Conservation (phyloP, 768 basidiomycete genomes). For the Lentinus tigrinus region DNA sequence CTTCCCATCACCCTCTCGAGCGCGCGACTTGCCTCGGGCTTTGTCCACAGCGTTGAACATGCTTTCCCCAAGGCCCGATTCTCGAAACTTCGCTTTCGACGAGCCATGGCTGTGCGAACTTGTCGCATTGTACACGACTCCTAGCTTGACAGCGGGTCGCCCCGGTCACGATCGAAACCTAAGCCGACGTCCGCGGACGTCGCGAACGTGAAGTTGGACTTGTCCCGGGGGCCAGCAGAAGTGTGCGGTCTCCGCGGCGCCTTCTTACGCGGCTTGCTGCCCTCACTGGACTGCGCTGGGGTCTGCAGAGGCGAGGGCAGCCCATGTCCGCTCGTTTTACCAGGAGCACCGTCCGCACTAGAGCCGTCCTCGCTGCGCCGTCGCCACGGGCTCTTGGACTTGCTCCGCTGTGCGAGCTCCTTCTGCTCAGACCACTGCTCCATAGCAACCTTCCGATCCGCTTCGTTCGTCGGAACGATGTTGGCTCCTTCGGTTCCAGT, state of each 20-base stretch:
- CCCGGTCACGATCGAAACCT: constrained; percentile 2
- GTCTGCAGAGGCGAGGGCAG: constrained; percentile 17
- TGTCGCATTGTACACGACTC: constrained; percentile 8
- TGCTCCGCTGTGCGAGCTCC: constrained; percentile 17
- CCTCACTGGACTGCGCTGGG: constrained; percentile 12
- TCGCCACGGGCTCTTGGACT: constrained; percentile 23
- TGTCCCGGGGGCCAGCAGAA: constrained; percentile 69
- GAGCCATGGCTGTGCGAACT: constrained; percentile 9
- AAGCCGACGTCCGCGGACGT: constrained; percentile 8
- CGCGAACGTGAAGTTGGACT: constrained; percentile 32
- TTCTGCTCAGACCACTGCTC: constrained; percentile 53
- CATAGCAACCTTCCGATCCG: constrained; percentile 63
- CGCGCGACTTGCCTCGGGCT: constrained; percentile 15
- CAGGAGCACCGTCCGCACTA: constrained; percentile 1
- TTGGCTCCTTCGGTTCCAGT: constrained; percentile 65
- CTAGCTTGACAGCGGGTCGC: constrained; percentile 17
- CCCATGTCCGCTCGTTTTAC: constrained; percentile 1
- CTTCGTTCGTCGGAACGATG: constrained; percentile 67
- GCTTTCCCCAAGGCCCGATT: constrained; percentile 15
- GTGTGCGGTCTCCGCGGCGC: constrained; percentile 63
- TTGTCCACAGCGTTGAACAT: constrained; percentile 14
- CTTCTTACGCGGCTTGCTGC: constrained; percentile 25
- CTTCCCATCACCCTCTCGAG: constrained; percentile 12
- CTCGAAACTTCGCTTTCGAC: constrained; percentile 5
- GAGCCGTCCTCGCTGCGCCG: constrained; percentile 7